These are phyloP conservation scores for Rhodotorula sp. DNA, from an alignment of 1,284 basidiomycete species.

Conservation along the genomic window DNA sequence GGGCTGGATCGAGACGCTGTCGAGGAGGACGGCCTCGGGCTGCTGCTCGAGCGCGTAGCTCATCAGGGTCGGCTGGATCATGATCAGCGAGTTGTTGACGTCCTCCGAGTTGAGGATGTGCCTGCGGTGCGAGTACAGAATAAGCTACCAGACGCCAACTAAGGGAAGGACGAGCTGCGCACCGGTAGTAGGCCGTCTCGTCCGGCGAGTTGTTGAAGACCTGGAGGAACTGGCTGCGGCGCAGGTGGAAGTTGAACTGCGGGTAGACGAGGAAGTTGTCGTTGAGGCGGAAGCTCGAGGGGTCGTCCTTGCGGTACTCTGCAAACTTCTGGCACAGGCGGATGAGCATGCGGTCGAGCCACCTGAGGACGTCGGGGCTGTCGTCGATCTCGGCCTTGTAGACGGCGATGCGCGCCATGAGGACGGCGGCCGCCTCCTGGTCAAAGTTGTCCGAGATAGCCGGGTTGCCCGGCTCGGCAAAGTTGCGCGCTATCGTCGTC, in stretches of 20 bases:
- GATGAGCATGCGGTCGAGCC: constrained; percentile 99
- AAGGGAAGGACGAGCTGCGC: constrained; percentile 8
- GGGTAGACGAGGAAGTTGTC: constrained; percentile 99
- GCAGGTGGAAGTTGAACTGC: constrained; percentile 99
- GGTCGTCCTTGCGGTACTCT: constrained; percentile 97
- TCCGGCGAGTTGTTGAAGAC: constrained; percentile 99
- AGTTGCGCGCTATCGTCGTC: constrained; percentile 94
- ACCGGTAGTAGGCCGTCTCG: constrained; percentile 98
- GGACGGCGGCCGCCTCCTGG: constrained; percentile 95
- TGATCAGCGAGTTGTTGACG: constrained; percentile 98
- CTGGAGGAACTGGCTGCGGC: constrained; percentile 96
- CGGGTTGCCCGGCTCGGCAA: constrained; percentile 93
- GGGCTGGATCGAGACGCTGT: constrained; percentile 95
- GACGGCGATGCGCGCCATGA: constrained; percentile 98
- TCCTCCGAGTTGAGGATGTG: constrained; percentile 97
- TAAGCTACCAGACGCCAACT: not conserved
- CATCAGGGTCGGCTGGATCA: constrained; percentile 99
- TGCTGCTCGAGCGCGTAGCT: constrained; percentile 90
- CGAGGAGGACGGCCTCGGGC: constrained; percentile 91
- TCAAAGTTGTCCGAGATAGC: constrained; percentile 93
- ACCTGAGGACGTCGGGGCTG: constrained; percentile 91
- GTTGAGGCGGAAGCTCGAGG: constrained; percentile 84
- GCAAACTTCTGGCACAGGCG: constrained; percentile 99
- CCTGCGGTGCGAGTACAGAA: constrained; percentile 54
- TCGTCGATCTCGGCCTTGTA: constrained; percentile 99